These are phyloP conservation scores for Metschnikowia baotianmanensis DNA, from an alignment of 805 yeast species.

Conservation along the genomic window DNA sequence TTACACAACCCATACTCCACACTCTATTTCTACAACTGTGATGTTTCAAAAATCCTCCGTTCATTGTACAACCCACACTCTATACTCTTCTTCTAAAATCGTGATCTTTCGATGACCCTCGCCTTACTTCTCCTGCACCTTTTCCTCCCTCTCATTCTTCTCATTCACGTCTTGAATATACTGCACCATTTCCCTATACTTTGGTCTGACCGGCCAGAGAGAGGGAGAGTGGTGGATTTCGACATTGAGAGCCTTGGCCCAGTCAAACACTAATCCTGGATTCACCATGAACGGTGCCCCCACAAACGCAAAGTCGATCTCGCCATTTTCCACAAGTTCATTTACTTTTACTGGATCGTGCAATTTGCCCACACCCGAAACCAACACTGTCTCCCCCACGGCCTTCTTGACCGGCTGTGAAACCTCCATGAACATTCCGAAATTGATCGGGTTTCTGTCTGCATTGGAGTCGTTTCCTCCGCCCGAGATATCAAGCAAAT, in stretches of 20 bases:
- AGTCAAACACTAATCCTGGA: constrained; percentile 49
- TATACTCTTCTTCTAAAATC: background rate
- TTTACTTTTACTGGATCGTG: constrained; percentile 18
- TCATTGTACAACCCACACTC: background rate
- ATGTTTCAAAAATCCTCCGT: no score
- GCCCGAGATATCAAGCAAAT: constrained; percentile 52
- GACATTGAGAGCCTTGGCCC: constrained; percentile 51
- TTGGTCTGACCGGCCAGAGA: constrained; percentile 2
- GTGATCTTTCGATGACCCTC: no score
- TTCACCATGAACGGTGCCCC: constrained; percentile 47
- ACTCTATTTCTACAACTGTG: no score
- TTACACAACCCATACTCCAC: no score
- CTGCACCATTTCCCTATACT: constrained; percentile 2
- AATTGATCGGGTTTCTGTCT: background rate
- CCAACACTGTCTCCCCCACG: constrained; percentile 40
- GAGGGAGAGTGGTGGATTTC: constrained; percentile 22
- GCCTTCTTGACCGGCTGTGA: constrained; percentile 42
- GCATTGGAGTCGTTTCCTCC: constrained; percentile 44
- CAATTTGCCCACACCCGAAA: constrained; percentile 51
- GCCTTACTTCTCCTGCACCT: background rate
- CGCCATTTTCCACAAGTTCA: constrained; percentile 38
- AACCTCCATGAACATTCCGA: constrained; percentile 17
- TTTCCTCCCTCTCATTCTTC: background rate
- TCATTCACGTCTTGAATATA: constrained; percentile 1
- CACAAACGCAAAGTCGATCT: constrained; percentile 47